A percentile compares a stretch with the other conserved stretches of the same genome.
Conservation (phyloP, 169 alveolate species). For the Cyclospora cayetanensis region DNA sequence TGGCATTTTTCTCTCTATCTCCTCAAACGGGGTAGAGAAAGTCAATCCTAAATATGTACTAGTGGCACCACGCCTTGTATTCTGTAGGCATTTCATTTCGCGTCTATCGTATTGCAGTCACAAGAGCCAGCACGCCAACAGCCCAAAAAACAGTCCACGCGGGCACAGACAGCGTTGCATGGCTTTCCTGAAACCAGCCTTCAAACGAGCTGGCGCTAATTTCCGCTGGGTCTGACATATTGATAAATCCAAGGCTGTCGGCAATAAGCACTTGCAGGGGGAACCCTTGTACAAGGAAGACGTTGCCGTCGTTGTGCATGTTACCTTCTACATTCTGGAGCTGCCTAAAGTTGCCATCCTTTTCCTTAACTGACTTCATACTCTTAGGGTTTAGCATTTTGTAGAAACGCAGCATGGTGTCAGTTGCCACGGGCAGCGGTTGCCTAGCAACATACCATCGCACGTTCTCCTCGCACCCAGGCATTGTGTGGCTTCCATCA, state of each 20-base stretch:
- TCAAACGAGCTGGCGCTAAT: conserved; percentile 46
- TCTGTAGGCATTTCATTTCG: too few species aligned
- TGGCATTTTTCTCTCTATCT: background rate
- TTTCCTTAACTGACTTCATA: conserved; percentile 71
- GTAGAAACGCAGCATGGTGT: conserved; percentile 83
- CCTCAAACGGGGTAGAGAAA: background rate
- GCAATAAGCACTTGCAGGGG: conserved; percentile 85
- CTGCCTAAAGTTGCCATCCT: conserved; percentile 77
- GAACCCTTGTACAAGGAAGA: conserved; percentile 83
- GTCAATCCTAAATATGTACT: background rate
- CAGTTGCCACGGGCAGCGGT: conserved; percentile 87
- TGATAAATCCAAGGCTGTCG: conserved; percentile 68
- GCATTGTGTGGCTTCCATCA: conserved; percentile 85
- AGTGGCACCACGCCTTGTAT: background rate
- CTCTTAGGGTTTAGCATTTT: conserved; percentile 81
- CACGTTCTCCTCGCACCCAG: conserved; percentile 85
- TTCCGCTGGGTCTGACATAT: conserved; percentile 65
- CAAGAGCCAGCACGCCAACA: background rate
- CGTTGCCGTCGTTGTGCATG: conserved; percentile 82
- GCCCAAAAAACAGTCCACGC: background rate
- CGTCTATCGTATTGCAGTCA: background rate
- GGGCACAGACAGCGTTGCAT: background rate
- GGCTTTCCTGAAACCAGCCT: conserved; percentile 65
- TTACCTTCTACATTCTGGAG: conserved; percentile 82
- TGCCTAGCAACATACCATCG: conserved; percentile 88